phyloP scores from a whole-genome alignment of 176 grass and related monocot genomes.

The Microstegium vimineum region DNA sequence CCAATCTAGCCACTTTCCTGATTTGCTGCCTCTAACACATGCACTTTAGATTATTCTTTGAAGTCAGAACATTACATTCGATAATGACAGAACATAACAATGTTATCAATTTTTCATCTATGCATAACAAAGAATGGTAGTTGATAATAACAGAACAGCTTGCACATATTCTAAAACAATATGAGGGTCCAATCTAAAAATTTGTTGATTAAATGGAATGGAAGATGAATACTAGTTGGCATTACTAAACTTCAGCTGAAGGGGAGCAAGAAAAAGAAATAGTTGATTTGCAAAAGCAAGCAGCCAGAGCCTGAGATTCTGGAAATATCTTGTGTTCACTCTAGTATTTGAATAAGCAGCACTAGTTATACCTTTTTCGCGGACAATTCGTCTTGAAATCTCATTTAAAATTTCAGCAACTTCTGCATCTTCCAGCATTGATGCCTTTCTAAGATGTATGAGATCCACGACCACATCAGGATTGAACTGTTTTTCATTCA shows the following conservation, averaged over 20 bases:
- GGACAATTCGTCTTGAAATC: conserved; percentile 84
- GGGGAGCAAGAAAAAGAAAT: background rate
- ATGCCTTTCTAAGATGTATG: conserved; percentile 89
- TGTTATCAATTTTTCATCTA: background rate
- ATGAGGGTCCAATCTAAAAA: background rate
- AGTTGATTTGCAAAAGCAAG: background rate
- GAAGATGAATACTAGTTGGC: background rate
- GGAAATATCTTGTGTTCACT: background rate
- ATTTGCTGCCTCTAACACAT: no score
- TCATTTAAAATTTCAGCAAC: conserved; percentile 91
- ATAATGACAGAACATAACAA: background rate
- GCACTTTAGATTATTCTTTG: background rate
- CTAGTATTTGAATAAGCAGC: conserved; percentile 4
- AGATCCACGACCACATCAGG: conserved; percentile 66
- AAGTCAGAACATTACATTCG: background rate
- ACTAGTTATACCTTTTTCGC: conserved; percentile 63
- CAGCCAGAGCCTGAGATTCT: background rate
- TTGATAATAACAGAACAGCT: background rate
- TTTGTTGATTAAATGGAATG: background rate
- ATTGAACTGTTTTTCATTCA: conserved; percentile 93
- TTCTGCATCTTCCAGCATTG: conserved; percentile 71
- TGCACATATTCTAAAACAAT: background rate
- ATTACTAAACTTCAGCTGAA: background rate
- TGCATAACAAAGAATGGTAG: background rate
- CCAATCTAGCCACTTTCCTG: no score